A percentile compares a stretch with the other conserved stretches of the same genome.
Evolutionary conservation across 352 stramenopile genomes (phyloP).

Genomic region (Globisporangium alternatum): DNA sequence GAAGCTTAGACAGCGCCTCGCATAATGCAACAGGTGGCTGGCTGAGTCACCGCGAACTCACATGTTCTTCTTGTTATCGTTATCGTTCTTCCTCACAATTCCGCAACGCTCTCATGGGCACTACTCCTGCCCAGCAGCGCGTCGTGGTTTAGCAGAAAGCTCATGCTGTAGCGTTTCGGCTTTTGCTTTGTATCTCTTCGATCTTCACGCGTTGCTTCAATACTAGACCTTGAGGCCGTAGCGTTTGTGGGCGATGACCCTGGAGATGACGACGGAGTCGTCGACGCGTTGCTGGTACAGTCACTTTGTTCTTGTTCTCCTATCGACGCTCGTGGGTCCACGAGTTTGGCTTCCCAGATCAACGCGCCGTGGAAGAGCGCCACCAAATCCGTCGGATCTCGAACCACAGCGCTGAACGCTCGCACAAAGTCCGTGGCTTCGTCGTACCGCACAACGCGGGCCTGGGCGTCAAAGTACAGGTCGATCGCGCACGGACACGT

Average conservation of each 20-base stretch:
- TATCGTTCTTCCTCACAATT: not conserved
- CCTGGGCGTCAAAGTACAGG: slow-evolving; percentile 23
- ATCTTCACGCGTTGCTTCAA: not conserved
- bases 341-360: slow-evolving; percentile 2
- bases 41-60: too few relatives aligned
- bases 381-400: not conserved
- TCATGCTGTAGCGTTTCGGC: not conserved
- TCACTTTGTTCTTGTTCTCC: not conserved
- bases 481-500: slow-evolving; percentile 20
- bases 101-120: not conserved
- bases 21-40: too few relatives aligned
- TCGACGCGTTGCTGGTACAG: not conserved
- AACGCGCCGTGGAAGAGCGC: slow-evolving; percentile 3
- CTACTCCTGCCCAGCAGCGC: not conserved
- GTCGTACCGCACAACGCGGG: slow-evolving; percentile 21
- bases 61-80: not conserved
- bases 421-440: slow-evolving; percentile 21
- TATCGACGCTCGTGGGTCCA: not conserved
- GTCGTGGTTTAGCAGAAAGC: slow-evolving; percentile 8
- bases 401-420: not conserved
- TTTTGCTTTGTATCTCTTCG: not conserved
- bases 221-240: too few relatives aligned
- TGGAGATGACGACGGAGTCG: too few relatives aligned
- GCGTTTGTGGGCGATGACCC: too few relatives aligned
- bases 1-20: too few relatives aligned